Evolutionary conservation across 2,329 filamentous ascomycete species (phyloP), one percentile per base, ranked within the genome.

Genomic region (Triangularia setosa): DNA sequence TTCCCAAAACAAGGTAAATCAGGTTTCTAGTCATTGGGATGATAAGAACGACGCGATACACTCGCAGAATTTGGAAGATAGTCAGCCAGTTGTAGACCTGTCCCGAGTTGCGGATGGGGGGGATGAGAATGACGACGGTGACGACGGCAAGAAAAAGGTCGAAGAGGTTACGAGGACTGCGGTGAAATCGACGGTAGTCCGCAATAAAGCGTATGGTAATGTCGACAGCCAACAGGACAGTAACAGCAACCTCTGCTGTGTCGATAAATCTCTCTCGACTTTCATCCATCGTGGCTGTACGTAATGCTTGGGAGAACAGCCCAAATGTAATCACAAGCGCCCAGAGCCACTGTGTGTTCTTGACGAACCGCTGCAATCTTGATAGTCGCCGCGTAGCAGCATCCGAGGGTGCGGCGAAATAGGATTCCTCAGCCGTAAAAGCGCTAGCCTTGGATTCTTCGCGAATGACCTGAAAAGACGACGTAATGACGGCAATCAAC

Each of bases 381-480:
- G 84, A 84, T 4, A 73, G 62, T 40, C 76, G 76, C 24, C 67
- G 80, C 69, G 74, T 75, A 76, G 67, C 77, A 71, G 75, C 80
- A 65, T 79, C 83, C 72, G 70, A 74, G 65, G 65, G 73, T 40
- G 70, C 71, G 59, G 75, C 73, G 14, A 75, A 64, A 1, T 77
- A 70, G 14, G 65, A 54, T 67, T 84, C 84, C 44, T 92, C 86
- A 12, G 87, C 87, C 4, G 93, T 93, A 76, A 99, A 99, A 2
- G 96, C 95, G 79, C 93, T 97, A 30, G 90, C 88, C 76, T 90
- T 93, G 78, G 92, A 96, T 75, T 99, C 95, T 79, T 99, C 96
- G 68, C 95, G 87, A 71, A 99, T 99, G 69, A 99, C 91, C 75
- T 99, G 95, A 73, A 99, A 99, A 1, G 94, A 97, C 4, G 95